Base-by-base conservation (phyloP, 306 rosid species). In the Castanea mollissima region DNA sequence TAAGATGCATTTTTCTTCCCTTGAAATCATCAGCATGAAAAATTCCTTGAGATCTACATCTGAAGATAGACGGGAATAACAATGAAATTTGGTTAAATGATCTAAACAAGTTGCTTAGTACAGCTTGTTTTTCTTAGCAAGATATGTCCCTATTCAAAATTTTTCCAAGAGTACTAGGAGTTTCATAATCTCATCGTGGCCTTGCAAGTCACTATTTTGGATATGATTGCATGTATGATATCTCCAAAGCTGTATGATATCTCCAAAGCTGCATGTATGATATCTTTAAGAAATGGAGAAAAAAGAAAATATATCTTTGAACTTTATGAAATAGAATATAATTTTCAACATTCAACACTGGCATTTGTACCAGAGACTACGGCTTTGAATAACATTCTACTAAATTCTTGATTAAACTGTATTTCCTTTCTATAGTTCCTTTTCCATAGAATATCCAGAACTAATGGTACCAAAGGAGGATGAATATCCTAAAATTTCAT, bases 1-100 rank as follows among this genome's bases (percentile, higher is more conserved):
- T 41, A 41, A 8, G 54, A 49, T 23, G 34, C 27, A 23, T 23
- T 59, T 59, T 29, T 25, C 25, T 11, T 59, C 13, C 52, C 71
- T 57, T 69, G 57, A 69, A 71, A 58, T 23, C 35, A 79, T 51
- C 78, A 6, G 41, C 55, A 25, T 25, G 34, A 2, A 79, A 65
- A 34, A 29, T 32, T 79, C 20, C 68, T 55, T 55, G 73, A 60
- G 10, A 59, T 69, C 49, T 79, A 35, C 74, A 32, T 55, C n/a
- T 65, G 20, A 74, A 56, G 75, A 49, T 16, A 41, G 52, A 2
- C 4, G 18, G 65, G 19, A 57, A 68, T 27, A 62, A 21, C 31
- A 34, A 6, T 54, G 23, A 23, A 54, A 55, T 27, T 57, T 13
- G 55, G 19, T 52, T 10, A 9, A 13, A 14, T 15, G 27, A 55